A percentile compares a stretch with the other conserved stretches of the same genome.
phyloP scores from a whole-genome alignment of 495 filamentous ascomycete species.

The Trichocladium antarcticum region DNA sequence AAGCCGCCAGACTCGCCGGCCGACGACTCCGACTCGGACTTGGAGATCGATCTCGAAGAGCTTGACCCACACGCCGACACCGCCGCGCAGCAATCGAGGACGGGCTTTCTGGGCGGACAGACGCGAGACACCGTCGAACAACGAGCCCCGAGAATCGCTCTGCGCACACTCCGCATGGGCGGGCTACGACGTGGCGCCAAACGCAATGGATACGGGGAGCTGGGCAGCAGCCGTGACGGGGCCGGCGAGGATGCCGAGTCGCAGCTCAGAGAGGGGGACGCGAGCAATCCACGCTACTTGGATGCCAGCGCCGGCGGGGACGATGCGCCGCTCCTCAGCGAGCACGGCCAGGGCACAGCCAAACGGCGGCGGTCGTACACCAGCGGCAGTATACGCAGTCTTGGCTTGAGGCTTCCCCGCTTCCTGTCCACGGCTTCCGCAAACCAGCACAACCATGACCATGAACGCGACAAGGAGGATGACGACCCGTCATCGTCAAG shows the following conservation, averaged over 20 bases:
- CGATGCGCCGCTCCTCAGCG: slow-evolving; percentile 53
- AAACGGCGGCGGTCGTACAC: slow-evolving; percentile 25
- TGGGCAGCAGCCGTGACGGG: slow-evolving; percentile 44
- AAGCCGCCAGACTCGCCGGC: slow-evolving; percentile 42
- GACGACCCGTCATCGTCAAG: slow-evolving; percentile 45
- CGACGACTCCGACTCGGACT: slow-evolving; percentile 52
- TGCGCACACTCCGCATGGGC: slow-evolving; percentile 57
- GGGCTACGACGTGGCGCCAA: slow-evolving; percentile 42
- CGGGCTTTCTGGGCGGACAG: slow-evolving; percentile 34
- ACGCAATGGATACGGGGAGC: slow-evolving; percentile 47
- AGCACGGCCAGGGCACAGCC: slow-evolving; percentile 20
- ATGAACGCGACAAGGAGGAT: slow-evolving; percentile 33
- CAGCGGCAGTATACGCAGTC: slow-evolving; percentile 27
- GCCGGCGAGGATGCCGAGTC: slow-evolving; percentile 46
- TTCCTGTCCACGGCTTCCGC: slow-evolving; percentile 36
- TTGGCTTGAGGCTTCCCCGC: slow-evolving; percentile 39
- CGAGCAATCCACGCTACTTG: slow-evolving; percentile 41
- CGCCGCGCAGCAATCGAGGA: slow-evolving; percentile 15
- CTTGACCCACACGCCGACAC: slow-evolving; percentile 48
- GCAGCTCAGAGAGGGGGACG: slow-evolving; percentile 47
- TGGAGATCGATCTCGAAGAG: slow-evolving; percentile 63
- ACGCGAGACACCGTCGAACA: slow-evolving; percentile 30
- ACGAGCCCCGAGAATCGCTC: slow-evolving; percentile 51
- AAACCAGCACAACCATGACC: slow-evolving; percentile 26
- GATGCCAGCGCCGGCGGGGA: slow-evolving; percentile 45